A percentile compares a stretch with the other conserved stretches of the same genome.
Conservation (phyloP, 805 yeast genomes). For the Sugiyamaella chiloensis region DNA sequence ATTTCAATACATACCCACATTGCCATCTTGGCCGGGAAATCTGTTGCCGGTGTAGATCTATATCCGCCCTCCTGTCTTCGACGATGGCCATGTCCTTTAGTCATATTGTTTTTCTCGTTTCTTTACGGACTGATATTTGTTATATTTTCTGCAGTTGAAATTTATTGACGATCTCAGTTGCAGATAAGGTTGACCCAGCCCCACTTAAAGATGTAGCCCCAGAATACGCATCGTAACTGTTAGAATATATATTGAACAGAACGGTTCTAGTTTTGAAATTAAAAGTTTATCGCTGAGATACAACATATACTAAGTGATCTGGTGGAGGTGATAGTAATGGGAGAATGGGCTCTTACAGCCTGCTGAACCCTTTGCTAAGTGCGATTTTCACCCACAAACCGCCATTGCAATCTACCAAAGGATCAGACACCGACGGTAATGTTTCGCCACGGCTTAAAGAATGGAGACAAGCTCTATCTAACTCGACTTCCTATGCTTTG, state of each 20-base stretch:
- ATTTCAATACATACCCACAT: constrained; percentile 58
- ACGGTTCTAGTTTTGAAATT: too few relatives aligned
- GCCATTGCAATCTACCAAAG: constrained; percentile 48
- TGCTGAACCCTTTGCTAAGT: constrained; percentile 59
- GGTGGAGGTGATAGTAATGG: background rate
- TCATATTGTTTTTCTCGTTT: constrained; percentile 9
- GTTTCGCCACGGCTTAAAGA: constrained; percentile 19
- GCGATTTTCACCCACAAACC: constrained; percentile 46
- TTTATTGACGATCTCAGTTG: too few relatives aligned
- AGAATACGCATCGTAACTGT: too few relatives aligned
- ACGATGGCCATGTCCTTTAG: constrained; percentile 14
- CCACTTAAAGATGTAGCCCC: background rate
- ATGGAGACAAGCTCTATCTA: constrained; percentile 30
- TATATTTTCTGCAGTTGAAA: too few relatives aligned
- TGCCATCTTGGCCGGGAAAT: constrained; percentile 81
- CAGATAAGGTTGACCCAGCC: constrained; percentile 4
- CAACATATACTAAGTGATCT: too few relatives aligned
- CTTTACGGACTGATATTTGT: too few relatives aligned
- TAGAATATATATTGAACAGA: too few relatives aligned
- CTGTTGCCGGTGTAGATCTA: constrained; percentile 13
- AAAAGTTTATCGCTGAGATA: too few relatives aligned
- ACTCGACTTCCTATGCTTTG: constrained; percentile 49
- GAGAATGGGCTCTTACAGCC: constrained; percentile 1
- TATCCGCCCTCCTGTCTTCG: constrained; percentile 11
- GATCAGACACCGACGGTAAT: too few relatives aligned